phyloP scores from a whole-genome alignment of 2,329 filamentous ascomycete species.

The Gliomastix tumulicola region DNA sequence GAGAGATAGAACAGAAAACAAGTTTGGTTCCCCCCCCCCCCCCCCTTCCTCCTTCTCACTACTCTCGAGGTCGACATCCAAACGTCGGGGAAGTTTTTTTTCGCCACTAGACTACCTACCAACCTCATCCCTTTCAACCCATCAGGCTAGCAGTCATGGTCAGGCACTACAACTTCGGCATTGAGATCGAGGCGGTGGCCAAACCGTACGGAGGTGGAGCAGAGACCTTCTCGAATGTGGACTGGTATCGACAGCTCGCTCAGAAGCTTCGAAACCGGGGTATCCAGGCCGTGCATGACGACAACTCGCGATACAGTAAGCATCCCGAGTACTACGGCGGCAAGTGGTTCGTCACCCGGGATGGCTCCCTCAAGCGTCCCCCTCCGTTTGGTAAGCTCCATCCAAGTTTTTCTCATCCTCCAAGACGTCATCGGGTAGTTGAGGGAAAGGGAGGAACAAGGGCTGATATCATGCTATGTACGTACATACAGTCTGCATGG shows the following conservation, averaged over 20 bases:
- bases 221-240: slow-evolving; percentile 27
- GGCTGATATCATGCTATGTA: too few species aligned
- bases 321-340: slow-evolving; percentile 32
- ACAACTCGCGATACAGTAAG: slow-evolving; percentile 29
- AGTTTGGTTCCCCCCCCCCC: too few species aligned
- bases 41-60: too few species aligned
- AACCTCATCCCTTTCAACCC: too few species aligned
- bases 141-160: slow-evolving; percentile 15
- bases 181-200: slow-evolving; percentile 29
- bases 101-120: too few species aligned
- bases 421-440: too few species aligned
- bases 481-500: slow-evolving; percentile 25
- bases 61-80: too few species aligned
- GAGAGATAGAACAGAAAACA: too few species aligned
- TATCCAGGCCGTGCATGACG: slow-evolving; percentile 27
- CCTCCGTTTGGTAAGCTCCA: slow-evolving; percentile 18
- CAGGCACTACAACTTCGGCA: slow-evolving; percentile 29
- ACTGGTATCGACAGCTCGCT: slow-evolving; percentile 31
- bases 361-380: slow-evolving; percentile 29
- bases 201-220: slow-evolving; percentile 27
- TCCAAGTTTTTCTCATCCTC: too few species aligned
- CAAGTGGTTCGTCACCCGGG: slow-evolving; percentile 32
- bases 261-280: slow-evolving; percentile 28
- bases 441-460: too few species aligned
- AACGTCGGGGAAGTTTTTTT: too few species aligned